Conservation (phyloP, 1,284 basidiomycete genomes). For the Cryptococcus neoformans region DNA sequence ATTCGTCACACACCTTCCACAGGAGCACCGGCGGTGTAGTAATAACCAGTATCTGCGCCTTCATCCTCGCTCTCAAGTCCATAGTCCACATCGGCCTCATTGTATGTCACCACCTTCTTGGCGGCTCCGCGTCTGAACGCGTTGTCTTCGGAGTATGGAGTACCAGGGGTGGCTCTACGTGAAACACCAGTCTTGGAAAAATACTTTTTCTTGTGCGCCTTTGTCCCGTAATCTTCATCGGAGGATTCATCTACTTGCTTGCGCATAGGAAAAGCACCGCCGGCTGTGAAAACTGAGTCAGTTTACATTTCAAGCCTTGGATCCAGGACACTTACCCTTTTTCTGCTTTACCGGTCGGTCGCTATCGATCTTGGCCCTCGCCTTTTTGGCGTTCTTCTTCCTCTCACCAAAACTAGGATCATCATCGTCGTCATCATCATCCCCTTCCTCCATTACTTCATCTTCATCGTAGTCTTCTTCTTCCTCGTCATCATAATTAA, state of each 20-base stretch:
- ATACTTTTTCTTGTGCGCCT: constrained; percentile 82
- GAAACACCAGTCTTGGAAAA: constrained; percentile 53
- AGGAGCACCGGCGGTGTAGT: constrained; percentile 61
- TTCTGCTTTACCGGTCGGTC: constrained; percentile 19
- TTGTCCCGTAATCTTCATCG: constrained; percentile 81
- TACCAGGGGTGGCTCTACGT: constrained; percentile 11
- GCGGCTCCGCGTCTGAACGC: constrained; percentile 77
- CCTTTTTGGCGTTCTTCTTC: constrained; percentile 24
- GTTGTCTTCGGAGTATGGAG: constrained; percentile 37
- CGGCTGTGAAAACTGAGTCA: constrained; percentile 8
- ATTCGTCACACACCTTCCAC: constrained; percentile 15
- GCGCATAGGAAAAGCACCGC: constrained; percentile 28
- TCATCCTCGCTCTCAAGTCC: constrained; percentile 68
- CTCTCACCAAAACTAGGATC: constrained; percentile 37
- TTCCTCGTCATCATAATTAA: constrained; percentile 19
- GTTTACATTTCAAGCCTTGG: background rate
- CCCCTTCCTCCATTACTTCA: constrained; percentile 27
- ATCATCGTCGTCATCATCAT: constrained; percentile 17
- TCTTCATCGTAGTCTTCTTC: constrained; percentile 27
- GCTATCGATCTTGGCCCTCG: constrained; percentile 17
- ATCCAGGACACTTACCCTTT: constrained; percentile 15
- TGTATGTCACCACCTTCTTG: constrained; percentile 76
- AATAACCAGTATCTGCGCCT: constrained; percentile 54
- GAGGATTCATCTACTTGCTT: constrained; percentile 51
- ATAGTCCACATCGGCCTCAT: constrained; percentile 51